Base-by-base conservation (phyloP, 2,329 filamentous ascomycete genomes). In the Trichoderma polysporum region DNA sequence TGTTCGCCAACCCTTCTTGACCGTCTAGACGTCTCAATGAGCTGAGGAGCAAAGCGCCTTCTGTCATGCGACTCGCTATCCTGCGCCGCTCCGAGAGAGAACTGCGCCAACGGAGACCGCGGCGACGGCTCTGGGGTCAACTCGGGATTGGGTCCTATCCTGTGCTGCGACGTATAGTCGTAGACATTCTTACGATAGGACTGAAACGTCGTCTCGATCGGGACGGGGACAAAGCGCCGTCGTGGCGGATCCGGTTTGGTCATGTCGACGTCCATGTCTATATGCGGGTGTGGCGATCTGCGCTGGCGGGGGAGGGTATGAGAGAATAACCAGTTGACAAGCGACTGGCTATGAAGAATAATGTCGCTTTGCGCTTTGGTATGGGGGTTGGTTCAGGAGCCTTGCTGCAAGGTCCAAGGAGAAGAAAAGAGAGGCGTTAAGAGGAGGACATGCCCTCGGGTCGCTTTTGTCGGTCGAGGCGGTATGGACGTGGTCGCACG, bases 1-100 rank as follows among this genome's bases (percentile, higher is more conserved):
- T 83, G 77, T 72, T 93, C 90, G 22, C 88, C 88, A 17, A 85
- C 85, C 73, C 88, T 88, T 69, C 90, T 87, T 37, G 88, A 88
- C 62, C 93, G 85, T 72, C 88, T 87, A 4, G 90, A 90, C 2
- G 91, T 94, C 77, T 94, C 92, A 69, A 97, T 89, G 65, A 97
- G 82, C 73, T 94, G 90, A 13, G 93, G 93, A 33, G 89, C 85
- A 76, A 96, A 97, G 68, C 81, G 80, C 69, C 84, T 82, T 31
- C 72, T 80, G 74, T 50, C 81, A 76, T 52, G 81, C 76, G 66
- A 80, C 78, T 69, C 81, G 78, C 17, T 31, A 27, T 31, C 35
- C 76, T 49, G 81, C 76, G 66, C 80, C 78, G 66, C 80, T 77
- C 69, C 81, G 78, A 41, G 80, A 78, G 71, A 78, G 75, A 71